A percentile compares a stretch with the other conserved stretches of the same genome.
phyloP scores from a whole-genome alignment of 306 rosid species.

The Pyrus bretschneideri region DNA sequence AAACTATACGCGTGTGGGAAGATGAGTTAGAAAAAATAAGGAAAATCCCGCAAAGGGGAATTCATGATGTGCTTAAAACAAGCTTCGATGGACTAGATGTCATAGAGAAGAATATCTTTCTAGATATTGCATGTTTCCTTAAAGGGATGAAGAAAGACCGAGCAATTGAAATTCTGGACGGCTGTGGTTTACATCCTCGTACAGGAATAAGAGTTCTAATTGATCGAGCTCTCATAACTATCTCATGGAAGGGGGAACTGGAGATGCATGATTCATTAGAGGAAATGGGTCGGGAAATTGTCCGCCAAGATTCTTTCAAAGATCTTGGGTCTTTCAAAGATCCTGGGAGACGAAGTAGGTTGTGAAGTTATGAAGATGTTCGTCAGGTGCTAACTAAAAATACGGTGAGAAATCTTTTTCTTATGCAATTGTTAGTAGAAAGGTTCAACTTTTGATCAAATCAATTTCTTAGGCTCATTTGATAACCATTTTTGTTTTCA shows the following conservation, averaged over 20 bases:
- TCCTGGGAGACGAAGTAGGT: neutral
- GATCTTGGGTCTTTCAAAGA: neutral
- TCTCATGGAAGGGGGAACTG: neutral
- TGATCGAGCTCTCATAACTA: slow-evolving; percentile 12
- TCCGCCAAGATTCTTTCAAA: neutral
- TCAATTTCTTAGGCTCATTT: no score
- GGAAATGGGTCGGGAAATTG: neutral
- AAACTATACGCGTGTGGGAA: neutral
- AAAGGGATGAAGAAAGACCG: slow-evolving; percentile 17
- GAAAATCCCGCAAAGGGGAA: neutral
- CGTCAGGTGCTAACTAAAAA: neutral
- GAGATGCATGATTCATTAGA: neutral
- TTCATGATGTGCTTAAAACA: slow-evolving; percentile 4
- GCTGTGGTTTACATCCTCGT: slow-evolving; percentile 12
- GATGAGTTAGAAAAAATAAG: neutral
- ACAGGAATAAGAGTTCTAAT: slow-evolving; percentile 23
- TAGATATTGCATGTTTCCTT: slow-evolving; percentile 35
- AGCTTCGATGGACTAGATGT: slow-evolving; percentile 21
- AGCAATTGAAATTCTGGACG: slow-evolving; percentile 8
- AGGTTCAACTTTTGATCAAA: neutral
- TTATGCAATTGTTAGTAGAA: neutral
- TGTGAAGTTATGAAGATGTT: neutral
- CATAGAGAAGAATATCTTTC: slow-evolving; percentile 16
- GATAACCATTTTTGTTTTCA: no score
- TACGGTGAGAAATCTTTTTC: neutral